phyloP scores from a whole-genome alignment of 202 grass and related monocot species.

The Musa balbisiana region DNA sequence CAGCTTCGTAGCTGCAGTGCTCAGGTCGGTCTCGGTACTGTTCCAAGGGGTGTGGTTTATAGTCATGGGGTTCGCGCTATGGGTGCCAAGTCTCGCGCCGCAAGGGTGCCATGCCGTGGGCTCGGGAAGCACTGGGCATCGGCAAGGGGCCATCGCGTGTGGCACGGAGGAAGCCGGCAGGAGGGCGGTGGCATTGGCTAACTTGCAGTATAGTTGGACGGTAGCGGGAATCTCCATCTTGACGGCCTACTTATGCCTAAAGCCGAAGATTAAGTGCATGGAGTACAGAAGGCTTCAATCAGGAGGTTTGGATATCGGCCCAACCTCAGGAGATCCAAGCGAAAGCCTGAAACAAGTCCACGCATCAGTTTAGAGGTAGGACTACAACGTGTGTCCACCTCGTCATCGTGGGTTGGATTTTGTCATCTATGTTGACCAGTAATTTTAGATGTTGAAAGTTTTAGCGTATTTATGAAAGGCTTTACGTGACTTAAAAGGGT shows the following conservation, averaged over 20 bases:
- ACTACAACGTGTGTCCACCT: too few relatives aligned
- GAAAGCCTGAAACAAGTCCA: constrained; percentile 30
- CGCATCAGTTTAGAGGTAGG: neutral
- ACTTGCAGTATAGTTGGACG: constrained; percentile 79
- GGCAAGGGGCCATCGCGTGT: constrained; percentile 44
- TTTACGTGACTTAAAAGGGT: too few relatives aligned
- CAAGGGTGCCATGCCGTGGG: constrained; percentile 37
- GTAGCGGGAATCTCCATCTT: constrained; percentile 43
- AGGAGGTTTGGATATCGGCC: constrained; percentile 7
- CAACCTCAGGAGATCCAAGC: constrained; percentile 1
- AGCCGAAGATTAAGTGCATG: constrained; percentile 27
- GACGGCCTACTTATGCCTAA: constrained; percentile 51
- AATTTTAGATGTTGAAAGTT: too few relatives aligned
- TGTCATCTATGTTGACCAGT: too few relatives aligned
- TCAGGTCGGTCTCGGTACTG: constrained; percentile 49
- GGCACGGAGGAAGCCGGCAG: constrained; percentile 36
- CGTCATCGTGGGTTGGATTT: too few relatives aligned
- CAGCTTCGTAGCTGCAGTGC: constrained; percentile 45
- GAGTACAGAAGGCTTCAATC: constrained; percentile 50
- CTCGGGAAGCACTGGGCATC: neutral
- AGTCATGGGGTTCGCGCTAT: constrained; percentile 59
- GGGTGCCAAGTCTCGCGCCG: constrained; percentile 54
- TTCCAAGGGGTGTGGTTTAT: constrained; percentile 77
- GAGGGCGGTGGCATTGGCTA: constrained; percentile 48
- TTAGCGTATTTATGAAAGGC: too few relatives aligned